Base-by-base conservation (phyloP, 2,329 filamentous ascomycete genomes). In the Hypoxylon sp. region DNA sequence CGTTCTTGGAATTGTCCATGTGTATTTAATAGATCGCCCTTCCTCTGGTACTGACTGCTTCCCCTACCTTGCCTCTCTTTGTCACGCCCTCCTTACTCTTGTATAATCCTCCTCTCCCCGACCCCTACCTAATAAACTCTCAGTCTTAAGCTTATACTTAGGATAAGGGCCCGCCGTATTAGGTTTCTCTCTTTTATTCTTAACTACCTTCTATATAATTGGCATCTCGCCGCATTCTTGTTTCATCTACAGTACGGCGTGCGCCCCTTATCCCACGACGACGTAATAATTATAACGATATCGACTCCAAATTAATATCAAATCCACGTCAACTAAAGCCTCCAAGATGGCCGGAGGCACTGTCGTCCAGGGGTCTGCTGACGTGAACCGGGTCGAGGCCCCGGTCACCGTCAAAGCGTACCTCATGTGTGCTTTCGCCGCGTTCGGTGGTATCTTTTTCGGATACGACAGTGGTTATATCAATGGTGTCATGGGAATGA, bases 361-460 rank as follows among this genome's bases (percentile, higher is more conserved):
- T 24, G 67, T 73, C 30, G 64, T 69, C 57, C 65, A 70, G 52
- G 82, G 81, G 64, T 82, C 83, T 60, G 71, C 78, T 73, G 83
- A 87, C 73, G 79, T 83, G 70, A 78, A 77, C 70, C 84, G 84
- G 71, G 81, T 90, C 70, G 85, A 87, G 74, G 85, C 85, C 26
- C 85, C 85, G 7, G 83, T 87, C 59, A 87, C 85, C 57, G 59
- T 83, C 71, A 86, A 86, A 79, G 86, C 87, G 11, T 77, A 77
- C 61, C 52, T 76, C 22, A 75, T 76, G 71, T 77, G 75, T 50
- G 75, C 73, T 49, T 76, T 76, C 51, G 74, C 75, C 16, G 74
- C 75, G 40, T 76, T 76, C 48, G 74, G 75, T 49, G 75, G 78
- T 71, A 79, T 80, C 64, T 78, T 79, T 71, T 80, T 80, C 70